Evolutionary conservation across 768 basidiomycete species (phyloP).

Genomic region (Lactarius evosmus): DNA sequence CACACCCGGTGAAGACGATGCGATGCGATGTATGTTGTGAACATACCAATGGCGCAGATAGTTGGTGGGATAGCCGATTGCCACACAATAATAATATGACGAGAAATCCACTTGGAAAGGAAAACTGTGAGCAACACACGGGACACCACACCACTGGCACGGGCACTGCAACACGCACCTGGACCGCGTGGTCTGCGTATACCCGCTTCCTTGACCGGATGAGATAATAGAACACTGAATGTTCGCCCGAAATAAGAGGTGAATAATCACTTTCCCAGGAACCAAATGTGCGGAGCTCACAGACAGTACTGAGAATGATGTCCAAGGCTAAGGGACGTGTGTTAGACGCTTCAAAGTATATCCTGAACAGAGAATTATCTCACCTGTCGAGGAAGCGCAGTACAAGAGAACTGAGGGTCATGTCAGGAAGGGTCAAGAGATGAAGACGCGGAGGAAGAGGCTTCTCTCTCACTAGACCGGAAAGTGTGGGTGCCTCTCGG

Average conservation of each 20-base stretch:
- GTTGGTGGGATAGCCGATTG: constrained; percentile 16
- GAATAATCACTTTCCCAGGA: too few species aligned
- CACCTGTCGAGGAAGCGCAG: background rate
- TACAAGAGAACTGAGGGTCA: constrained; percentile 4
- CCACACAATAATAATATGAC: background rate
- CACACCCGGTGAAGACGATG: background rate
- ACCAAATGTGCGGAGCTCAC: background rate
- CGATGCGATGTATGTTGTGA: background rate
- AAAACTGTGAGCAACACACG: background rate
- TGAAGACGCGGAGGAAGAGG: background rate
- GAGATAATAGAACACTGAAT: constrained; percentile 8
- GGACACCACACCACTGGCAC: too few species aligned
- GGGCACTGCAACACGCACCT: background rate
- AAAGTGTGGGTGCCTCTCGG: background rate
- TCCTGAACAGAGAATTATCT: background rate
- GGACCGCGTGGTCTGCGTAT: background rate
- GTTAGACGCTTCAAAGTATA: background rate
- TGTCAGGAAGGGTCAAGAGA: background rate
- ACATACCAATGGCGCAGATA: background rate
- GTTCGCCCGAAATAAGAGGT: background rate
- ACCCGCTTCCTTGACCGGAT: constrained; percentile 2
- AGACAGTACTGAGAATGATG: background rate
- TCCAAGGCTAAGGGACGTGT: constrained; percentile 3
- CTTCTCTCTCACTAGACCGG: constrained; percentile 5
- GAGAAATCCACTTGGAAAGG: background rate